Evolutionary conservation across 768 basidiomycete genomes (phyloP).

Genomic region (Tricholoma furcatifolium): DNA sequence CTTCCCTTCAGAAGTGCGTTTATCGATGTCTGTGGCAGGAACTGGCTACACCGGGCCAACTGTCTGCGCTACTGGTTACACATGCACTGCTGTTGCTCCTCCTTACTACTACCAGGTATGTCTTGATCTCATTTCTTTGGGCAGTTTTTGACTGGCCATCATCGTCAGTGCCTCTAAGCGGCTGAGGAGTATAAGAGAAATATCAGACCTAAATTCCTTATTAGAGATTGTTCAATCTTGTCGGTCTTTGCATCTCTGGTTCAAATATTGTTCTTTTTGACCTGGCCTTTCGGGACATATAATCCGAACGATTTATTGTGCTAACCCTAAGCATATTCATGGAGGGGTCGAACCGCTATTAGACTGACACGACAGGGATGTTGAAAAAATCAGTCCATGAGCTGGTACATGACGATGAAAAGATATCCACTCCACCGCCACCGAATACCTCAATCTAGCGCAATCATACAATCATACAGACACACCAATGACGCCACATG

Average conservation of each 20-base stretch:
- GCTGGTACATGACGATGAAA: background rate
- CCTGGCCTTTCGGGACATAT: no score
- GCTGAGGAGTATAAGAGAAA: background rate
- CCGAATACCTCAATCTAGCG: background rate
- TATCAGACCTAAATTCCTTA: no score
- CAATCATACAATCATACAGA: slow-evolving; percentile 7
- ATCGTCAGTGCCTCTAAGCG: slow-evolving; percentile 21
- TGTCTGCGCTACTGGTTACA: slow-evolving; percentile 37
- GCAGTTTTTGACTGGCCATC: background rate
- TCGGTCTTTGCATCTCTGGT: no score
- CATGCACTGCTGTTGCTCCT: slow-evolving; percentile 46
- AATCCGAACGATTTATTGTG: no score
- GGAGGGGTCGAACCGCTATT: no score
- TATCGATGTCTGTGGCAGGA: slow-evolving; percentile 21
- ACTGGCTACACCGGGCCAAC: slow-evolving; percentile 48
- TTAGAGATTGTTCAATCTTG: no score
- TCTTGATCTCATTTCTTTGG: background rate
- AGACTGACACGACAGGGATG: no score
- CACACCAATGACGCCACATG: slow-evolving; percentile 79
- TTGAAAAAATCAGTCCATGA: background rate
- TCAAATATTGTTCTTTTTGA: no score
- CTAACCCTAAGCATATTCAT: no score
- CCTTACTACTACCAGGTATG: slow-evolving; percentile 56
- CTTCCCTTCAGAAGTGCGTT: background rate
- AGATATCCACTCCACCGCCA: background rate